These are phyloP conservation scores for Citrullus mucosospermus DNA, from an alignment of 306 rosid species.

Conservation along the genomic window DNA sequence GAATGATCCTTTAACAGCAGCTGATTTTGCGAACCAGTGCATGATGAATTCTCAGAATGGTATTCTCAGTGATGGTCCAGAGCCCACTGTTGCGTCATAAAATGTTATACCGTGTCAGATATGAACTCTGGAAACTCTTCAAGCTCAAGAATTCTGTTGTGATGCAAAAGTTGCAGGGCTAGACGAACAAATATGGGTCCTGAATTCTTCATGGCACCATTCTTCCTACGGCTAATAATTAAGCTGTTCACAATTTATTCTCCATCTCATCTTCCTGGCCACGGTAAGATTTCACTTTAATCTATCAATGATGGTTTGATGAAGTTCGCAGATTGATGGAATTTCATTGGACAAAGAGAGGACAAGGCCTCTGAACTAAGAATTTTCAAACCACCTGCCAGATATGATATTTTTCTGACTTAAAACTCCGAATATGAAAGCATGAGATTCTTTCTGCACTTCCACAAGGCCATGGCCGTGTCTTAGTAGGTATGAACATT, in stretches of 20 bases:
- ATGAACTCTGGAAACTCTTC: background rate
- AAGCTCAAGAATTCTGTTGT: background rate
- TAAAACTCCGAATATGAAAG: background rate
- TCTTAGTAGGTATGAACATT: background rate
- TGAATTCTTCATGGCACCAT: background rate
- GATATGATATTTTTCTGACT: background rate
- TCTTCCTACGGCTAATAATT: background rate
- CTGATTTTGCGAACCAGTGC: conserved; percentile 22
- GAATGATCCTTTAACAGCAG: conserved; percentile 17
- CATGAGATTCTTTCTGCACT: background rate
- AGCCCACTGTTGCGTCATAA: conserved; percentile 1
- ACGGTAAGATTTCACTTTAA: background rate
- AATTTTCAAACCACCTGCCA: background rate
- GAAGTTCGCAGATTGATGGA: background rate
- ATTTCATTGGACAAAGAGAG: background rate
- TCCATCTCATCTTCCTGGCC: background rate
- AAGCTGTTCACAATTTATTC: background rate
- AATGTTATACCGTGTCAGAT: background rate
- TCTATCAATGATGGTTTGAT: background rate
- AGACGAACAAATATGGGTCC: background rate
- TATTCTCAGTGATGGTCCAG: conserved; percentile 4
- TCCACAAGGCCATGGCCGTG: background rate
- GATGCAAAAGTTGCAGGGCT: background rate
- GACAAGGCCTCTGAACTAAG: background rate
- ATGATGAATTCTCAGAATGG: conserved; percentile 21